These are phyloP conservation scores for Platanthera guangdongensis DNA, from an alignment of 106 monocot species.

Conservation along the genomic window DNA sequence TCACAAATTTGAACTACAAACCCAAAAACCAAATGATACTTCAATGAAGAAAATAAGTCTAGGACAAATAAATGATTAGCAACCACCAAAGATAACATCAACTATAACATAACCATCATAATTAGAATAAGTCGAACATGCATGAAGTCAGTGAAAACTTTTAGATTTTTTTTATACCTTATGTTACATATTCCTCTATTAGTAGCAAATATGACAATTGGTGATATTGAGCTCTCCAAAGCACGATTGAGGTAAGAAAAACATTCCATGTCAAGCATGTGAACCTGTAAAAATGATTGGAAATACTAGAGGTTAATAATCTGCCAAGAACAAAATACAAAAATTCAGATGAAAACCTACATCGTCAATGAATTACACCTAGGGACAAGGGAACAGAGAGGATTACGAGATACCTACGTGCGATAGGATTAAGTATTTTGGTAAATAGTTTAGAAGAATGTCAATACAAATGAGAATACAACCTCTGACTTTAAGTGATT, in stretches of 20 bases:
- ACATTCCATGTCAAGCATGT: conserved; percentile 98
- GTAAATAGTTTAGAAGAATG: too few relatives aligned
- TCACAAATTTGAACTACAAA: neutral
- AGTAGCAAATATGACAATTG: conserved; percentile 95
- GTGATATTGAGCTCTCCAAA: conserved; percentile 86
- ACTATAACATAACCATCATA: neutral
- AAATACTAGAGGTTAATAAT: neutral
- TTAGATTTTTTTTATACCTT: conserved; percentile 38
- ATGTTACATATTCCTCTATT: conserved; percentile 98
- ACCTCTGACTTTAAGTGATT: too few relatives aligned
- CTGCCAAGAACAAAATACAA: conserved; percentile 1
- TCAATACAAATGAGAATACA: too few relatives aligned
- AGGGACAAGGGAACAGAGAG: conserved; percentile 49
- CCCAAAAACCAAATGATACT: neutral
- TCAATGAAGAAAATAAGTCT: neutral
- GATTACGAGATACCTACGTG: too few relatives aligned
- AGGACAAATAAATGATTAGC: neutral
- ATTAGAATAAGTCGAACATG: neutral
- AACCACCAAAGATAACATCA: neutral
- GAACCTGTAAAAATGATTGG: conserved; percentile 49
- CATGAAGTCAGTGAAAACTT: neutral
- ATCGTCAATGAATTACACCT: conserved; percentile 96
- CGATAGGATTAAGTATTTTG: too few relatives aligned
- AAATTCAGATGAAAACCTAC: conserved; percentile 13
- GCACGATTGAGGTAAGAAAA: conserved; percentile 99